Base-by-base conservation (phyloP, 2,329 filamentous ascomycete genomes). In the Fusarium camptoceras region DNA sequence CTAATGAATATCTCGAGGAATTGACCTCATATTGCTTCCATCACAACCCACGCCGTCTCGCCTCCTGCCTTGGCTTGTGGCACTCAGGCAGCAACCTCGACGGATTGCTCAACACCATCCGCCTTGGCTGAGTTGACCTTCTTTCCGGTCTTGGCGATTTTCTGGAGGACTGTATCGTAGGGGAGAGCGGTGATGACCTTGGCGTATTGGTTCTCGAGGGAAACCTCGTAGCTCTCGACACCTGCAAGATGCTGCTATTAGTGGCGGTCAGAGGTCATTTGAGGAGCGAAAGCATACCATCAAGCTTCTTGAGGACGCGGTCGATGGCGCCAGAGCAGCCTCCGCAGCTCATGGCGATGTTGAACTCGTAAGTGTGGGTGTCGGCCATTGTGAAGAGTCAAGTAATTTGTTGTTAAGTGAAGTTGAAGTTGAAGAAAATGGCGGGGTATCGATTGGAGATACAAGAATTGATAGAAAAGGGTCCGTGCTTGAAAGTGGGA, bases 121-220 rank as follows among this genome's bases (percentile, higher is more conserved):
- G 87, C 91, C 84, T 89, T 88, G 73, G 87, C 92, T 28, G 86
- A 89, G 82, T 92, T 97, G 79, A 98, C 90, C 77, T 91, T 92
- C 89, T 98, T 98, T 77, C 94, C 94, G 15, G 94, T 97, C 89
- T 97, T 97, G 87, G 92, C 90, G 81, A 98, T 97, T 80, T 93
- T 97, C 78, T 88, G 86, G 66, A 97, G 89, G 63, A 97, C 93
- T 50, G 89, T 93, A 72, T 93, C 89, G 84, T 95, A 97, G 62
- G 88, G 85, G 68, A 97, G 86, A 58, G 82, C 84, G 70, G 94
- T 89, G 73, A 91, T 84, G 73, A 98, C 88, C 72, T 89, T 89
- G 71, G 94, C 95, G 68, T 88, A 94, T 81, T 98, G 94, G 72
- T 86, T 90, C 70, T 97, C 93, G 77, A 98, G 93, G 59, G 89